These are phyloP conservation scores for Coemansia sp. DNA, from an alignment of 192 early-diverging fungal species.

Conservation along the genomic window DNA sequence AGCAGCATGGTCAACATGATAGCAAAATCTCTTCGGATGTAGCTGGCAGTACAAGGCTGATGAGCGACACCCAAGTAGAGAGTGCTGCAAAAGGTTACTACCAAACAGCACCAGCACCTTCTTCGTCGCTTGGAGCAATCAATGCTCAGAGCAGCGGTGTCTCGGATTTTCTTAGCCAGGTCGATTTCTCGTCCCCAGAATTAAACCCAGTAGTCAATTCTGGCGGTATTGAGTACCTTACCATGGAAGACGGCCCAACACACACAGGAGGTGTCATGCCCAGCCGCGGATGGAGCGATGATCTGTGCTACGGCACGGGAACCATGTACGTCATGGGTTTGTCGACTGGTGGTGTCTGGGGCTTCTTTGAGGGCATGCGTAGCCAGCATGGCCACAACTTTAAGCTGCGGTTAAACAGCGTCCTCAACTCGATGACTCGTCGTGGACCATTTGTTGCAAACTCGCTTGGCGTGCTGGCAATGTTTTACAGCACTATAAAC, in stretches of 20 bases:
- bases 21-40: neutral
- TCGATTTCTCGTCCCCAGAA: conserved; percentile 42
- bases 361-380: conserved; percentile 73
- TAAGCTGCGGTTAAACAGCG: conserved; percentile 78
- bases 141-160: conserved; percentile 46
- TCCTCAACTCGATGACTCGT: conserved; percentile 79
- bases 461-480: conserved; percentile 76
- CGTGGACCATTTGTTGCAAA: conserved; percentile 84
- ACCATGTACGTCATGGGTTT: conserved; percentile 75
- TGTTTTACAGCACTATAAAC: conserved; percentile 80
- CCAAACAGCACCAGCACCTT: conserved; percentile 15
- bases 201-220: conserved; percentile 36
- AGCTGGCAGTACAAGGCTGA: conserved; percentile 18
- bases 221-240: conserved; percentile 51
- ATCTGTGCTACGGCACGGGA: conserved; percentile 83
- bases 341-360: conserved; percentile 70
- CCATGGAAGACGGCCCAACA: conserved; percentile 48
- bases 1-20: conserved; percentile 26
- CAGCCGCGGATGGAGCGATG: conserved; percentile 75
- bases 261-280: conserved; percentile 58
- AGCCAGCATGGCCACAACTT: conserved; percentile 60
- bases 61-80: conserved; percentile 15
- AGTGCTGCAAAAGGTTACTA: conserved; percentile 22
- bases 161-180: conserved; percentile 48
- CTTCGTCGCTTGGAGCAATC: conserved; percentile 18